These are phyloP conservation scores for Coemansia sp. DNA, from an alignment of 192 early-diverging fungal species.

Conservation along the genomic window DNA sequence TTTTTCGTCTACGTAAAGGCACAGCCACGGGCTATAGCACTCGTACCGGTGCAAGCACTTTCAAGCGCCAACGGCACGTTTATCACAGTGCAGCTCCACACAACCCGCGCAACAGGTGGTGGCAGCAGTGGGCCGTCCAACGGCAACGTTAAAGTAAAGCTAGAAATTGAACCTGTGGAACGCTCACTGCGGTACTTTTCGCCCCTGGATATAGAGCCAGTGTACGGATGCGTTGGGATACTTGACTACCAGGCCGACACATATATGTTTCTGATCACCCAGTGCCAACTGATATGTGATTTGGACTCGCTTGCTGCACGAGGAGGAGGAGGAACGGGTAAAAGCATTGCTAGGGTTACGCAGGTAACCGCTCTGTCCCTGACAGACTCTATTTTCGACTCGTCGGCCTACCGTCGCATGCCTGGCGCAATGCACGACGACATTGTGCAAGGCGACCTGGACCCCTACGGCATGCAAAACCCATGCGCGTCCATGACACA, in stretches of 20 bases:
- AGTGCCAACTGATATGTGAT: constrained; percentile 63
- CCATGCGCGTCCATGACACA: constrained; percentile 76
- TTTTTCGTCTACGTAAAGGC: constrained; percentile 57
- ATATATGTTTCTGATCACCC: constrained; percentile 68
- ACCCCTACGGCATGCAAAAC: constrained; percentile 57
- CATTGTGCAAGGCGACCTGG: constrained; percentile 41
- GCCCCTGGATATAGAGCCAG: constrained; percentile 45
- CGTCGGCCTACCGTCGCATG: constrained; percentile 34
- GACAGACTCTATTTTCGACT: constrained; percentile 70
- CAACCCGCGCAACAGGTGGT: neutral
- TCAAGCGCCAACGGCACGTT: constrained; percentile 22
- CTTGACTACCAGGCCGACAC: constrained; percentile 62
- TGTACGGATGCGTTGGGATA: constrained; percentile 51
- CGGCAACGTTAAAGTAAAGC: constrained; percentile 12
- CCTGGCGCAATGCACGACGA: constrained; percentile 48
- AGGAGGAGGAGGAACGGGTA: neutral
- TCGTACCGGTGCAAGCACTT: constrained; percentile 62
- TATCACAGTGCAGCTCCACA: constrained; percentile 13
- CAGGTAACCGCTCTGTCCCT: constrained; percentile 81
- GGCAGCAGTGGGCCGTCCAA: constrained; percentile 7
- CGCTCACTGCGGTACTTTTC: constrained; percentile 29
- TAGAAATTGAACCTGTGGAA: constrained; percentile 21
- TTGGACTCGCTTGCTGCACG: constrained; percentile 62
- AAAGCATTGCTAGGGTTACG: constrained; percentile 62
- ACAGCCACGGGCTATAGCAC: constrained; percentile 60